Percentiles rank a stretch among this genome's conserved stretches.
Conservation (phyloP, 106 monocot species). For the Vanilla planifolia region DNA sequence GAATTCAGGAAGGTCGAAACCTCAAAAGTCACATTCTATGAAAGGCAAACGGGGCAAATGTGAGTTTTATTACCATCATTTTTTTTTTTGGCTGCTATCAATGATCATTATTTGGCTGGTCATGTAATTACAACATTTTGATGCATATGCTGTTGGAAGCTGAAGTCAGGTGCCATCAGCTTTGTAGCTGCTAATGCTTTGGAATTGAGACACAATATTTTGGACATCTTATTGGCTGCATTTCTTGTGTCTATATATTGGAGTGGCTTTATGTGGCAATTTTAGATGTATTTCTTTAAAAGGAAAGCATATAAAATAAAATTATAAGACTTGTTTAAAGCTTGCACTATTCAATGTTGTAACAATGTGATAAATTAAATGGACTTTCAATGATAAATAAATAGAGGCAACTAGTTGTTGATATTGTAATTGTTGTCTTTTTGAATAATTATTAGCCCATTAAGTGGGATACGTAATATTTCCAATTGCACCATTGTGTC, state of each 20-base stretch:
- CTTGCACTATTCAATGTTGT: too few species aligned
- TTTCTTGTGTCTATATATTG: neutral
- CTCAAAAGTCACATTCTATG: neutral
- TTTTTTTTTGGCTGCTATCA: neutral
- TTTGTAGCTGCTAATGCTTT: neutral
- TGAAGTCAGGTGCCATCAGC: neutral
- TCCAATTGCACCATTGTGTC: too few species aligned
- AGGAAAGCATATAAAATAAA: neutral
- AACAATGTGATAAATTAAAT: too few species aligned
- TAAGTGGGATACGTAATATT: too few species aligned
- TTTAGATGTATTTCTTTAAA: too few species aligned
- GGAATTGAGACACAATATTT: neutral
- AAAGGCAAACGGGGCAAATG: conserved; percentile 5
- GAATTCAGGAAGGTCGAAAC: conserved; percentile 4
- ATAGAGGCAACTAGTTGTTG: too few species aligned
- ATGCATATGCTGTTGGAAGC: neutral
- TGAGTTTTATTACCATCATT: neutral
- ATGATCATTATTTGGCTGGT: neutral
- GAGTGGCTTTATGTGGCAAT: neutral
- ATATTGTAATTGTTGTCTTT: too few species aligned
- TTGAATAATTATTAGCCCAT: too few species aligned
- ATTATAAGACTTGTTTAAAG: too few species aligned
- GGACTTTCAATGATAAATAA: too few species aligned
- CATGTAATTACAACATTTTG: neutral
- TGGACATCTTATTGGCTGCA: neutral